A percentile compares a stretch with the other conserved stretches of the same genome.
Conservation (phyloP, 768 basidiomycete genomes). For the Kwoniella bestiolae region DNA sequence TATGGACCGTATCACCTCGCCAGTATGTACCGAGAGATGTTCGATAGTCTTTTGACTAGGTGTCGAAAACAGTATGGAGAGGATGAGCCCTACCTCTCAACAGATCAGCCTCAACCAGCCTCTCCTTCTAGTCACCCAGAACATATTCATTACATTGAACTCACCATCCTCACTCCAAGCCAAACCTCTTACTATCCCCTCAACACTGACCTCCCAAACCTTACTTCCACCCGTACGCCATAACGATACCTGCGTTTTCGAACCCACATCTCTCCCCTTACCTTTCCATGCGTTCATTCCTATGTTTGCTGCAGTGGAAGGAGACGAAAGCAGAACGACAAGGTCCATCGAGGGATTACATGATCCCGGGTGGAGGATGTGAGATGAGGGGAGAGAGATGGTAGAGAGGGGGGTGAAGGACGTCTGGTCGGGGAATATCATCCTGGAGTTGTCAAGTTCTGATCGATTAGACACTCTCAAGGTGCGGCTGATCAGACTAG, state of each 20-base stretch:
- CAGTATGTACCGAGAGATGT: conserved; percentile 47
- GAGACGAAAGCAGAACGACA: conserved; percentile 31
- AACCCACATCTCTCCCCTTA: conserved; percentile 17
- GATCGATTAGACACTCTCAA: background rate
- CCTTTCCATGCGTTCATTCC: conserved; percentile 5
- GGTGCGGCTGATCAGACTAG: background rate
- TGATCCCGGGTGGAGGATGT: conserved; percentile 37
- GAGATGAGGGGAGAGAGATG: conserved; percentile 18
- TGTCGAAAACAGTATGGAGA: conserved; percentile 28
- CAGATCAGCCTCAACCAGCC: background rate
- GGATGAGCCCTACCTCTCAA: conserved; percentile 31
- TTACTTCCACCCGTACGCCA: conserved; percentile 37
- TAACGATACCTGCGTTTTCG: conserved; percentile 12
- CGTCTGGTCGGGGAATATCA: conserved; percentile 21
- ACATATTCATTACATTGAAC: background rate
- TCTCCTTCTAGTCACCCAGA: no score
- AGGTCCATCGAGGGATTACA: conserved; percentile 52
- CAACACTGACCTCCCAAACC: conserved; percentile 44
- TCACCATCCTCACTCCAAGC: conserved; percentile 48
- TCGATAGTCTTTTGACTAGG: conserved; percentile 15
- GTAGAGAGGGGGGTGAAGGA: conserved; percentile 42
- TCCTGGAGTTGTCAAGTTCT: background rate
- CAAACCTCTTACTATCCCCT: conserved; percentile 29
- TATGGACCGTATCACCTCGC: conserved; percentile 30
- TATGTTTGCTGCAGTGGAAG: background rate